Base-by-base conservation (phyloP, 2,329 filamentous ascomycete species). In the Sporothrix variecibatus region DNA sequence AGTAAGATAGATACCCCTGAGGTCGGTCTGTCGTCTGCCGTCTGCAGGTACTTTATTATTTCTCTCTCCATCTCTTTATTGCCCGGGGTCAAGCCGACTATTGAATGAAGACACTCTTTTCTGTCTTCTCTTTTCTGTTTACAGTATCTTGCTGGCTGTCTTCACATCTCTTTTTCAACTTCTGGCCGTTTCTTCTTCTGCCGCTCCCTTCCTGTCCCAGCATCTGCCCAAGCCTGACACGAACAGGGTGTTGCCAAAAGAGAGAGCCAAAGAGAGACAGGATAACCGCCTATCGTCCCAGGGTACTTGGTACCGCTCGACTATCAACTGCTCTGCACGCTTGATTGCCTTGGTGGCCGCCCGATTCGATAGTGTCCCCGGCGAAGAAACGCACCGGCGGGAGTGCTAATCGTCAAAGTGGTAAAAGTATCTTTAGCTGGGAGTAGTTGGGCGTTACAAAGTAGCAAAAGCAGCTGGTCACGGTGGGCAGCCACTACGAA, bases 151-250 rank as follows among this genome's bases (percentile, higher is more conserved):
- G 43, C 20, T 11, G 43, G 12, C 43, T n/a, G 8, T n/a, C 8
- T 53, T 26, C 5, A 53, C 51, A 23, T 26, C 23, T 26, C n/a
- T 40, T 49, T 20, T 49, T 67, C 64, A 9, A 31, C 43, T 49
- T 49, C 15, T 51, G 17, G 23, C 23, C 12, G 12, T 28, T 9
- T 34, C 34, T 34, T 34, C 34, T 40, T 38, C 62, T 67, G 62
- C 62, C 62, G 38, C 38, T 67, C 62, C 15, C 38, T 46, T 46
- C 62, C 62, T 43, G 38, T 46, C 62, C n/a, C 38, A 65, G 62
- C 62, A 65, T 46, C 62, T 43, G 38, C 62, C 62, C 62, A 65
- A 20, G 28, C 8, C 62, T 65, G 62, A 65, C 62, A 43, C 62
- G 38, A 12, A 20, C 17, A n/a, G 7, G 31, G 31, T 43, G 11